These are phyloP conservation scores for Claviceps humidiphila DNA, from an alignment of 2,329 filamentous ascomycete genomes.

Conservation along the genomic window DNA sequence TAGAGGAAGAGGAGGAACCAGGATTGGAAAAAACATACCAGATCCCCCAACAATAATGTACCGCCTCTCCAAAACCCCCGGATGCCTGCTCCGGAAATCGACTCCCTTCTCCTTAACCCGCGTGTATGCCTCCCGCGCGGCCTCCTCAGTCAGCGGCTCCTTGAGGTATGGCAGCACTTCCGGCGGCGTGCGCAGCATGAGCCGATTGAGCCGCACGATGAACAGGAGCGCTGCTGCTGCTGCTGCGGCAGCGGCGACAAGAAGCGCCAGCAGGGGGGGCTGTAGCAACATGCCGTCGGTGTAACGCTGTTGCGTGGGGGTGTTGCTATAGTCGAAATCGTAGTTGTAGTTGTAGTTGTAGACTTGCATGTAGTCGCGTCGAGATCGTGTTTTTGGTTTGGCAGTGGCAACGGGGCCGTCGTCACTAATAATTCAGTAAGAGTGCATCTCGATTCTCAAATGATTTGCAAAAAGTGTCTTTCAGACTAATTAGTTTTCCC, in stretches of 20 bases:
- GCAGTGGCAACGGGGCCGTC: too few relatives aligned
- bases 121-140: conserved; percentile 22
- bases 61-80: conserved; percentile 25
- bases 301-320: not conserved
- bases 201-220: conserved; percentile 20
- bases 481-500: too few relatives aligned
- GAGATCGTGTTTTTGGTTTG: too few relatives aligned
- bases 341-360: too few relatives aligned
- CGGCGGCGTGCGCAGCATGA: conserved; percentile 22
- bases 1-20: conserved; percentile 7
- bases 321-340: too few relatives aligned
- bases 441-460: too few relatives aligned
- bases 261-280: not conserved
- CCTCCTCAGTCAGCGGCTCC: conserved; percentile 22
- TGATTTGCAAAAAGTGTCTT: too few relatives aligned
- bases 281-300: not conserved
- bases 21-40: not conserved
- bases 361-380: too few relatives aligned
- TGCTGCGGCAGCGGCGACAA: conserved; percentile 6
- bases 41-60: conserved; percentile 31
- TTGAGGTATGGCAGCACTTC: conserved; percentile 18
- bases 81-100: conserved; percentile 24
- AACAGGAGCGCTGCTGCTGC: conserved; percentile 12
- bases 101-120: conserved; percentile 9
- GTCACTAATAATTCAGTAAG: too few relatives aligned